These are phyloP conservation scores for Hirschfeldia incana DNA, from an alignment of 345 rosid genomes.

Conservation along the genomic window DNA sequence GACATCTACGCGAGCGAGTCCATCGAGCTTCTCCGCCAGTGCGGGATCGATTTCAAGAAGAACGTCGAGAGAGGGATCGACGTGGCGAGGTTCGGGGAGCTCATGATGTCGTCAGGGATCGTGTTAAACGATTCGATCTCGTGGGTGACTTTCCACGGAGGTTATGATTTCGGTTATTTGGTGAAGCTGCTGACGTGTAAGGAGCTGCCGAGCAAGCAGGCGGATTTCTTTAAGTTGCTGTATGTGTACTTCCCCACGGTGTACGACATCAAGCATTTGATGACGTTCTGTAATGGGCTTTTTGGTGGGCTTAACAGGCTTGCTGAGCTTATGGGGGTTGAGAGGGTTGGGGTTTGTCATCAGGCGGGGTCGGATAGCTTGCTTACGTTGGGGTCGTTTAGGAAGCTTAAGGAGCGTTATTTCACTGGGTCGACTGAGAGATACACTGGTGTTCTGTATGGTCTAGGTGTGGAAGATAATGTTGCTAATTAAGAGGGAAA, in stretches of 20 bases:
- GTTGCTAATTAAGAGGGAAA: background rate
- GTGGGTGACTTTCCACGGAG: constrained; percentile 91
- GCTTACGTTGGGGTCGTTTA: constrained; percentile 81
- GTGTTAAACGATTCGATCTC: constrained; percentile 66
- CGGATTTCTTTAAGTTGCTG: constrained; percentile 67
- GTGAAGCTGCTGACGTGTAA: constrained; percentile 73
- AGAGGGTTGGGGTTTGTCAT: constrained; percentile 77
- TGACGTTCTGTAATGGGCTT: constrained; percentile 86
- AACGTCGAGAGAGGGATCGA: constrained; percentile 77
- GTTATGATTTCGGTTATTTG: constrained; percentile 87
- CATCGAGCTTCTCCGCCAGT: constrained; percentile 69
- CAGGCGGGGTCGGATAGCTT: constrained; percentile 94
- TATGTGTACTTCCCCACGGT: constrained; percentile 66
- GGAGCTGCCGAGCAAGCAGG: constrained; percentile 60
- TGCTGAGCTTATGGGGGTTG: constrained; percentile 86
- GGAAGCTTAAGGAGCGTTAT: constrained; percentile 80
- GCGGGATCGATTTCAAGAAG: constrained; percentile 84
- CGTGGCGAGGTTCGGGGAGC: constrained; percentile 77
- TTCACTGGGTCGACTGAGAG: constrained; percentile 69
- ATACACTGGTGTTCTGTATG: constrained; percentile 84
- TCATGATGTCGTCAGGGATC: constrained; percentile 83
- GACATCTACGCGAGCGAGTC: constrained; percentile 86
- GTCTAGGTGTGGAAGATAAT: constrained; percentile 75
- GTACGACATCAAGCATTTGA: constrained; percentile 86
- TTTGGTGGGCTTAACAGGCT: constrained; percentile 92